Evolutionary conservation across 2,329 filamentous ascomycete genomes (phyloP), one percentile per base, ranked within the genome.

Genomic region (Tolypocladium guangdongense): DNA sequence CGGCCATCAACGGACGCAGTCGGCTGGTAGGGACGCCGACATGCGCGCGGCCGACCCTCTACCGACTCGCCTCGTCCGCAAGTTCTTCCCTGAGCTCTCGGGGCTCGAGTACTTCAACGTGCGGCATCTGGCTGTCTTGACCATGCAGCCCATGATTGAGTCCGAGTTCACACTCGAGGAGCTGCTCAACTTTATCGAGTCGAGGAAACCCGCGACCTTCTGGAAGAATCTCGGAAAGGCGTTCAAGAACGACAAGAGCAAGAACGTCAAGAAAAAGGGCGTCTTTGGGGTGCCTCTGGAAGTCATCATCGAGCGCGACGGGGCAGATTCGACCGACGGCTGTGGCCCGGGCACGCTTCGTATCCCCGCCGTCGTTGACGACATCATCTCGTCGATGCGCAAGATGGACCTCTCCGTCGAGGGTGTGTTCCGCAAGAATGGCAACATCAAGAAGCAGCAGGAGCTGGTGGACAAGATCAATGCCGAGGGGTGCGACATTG

Each of bases 341-440:
- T 89, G 99, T 56, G 93, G 93, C 0, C 91, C 93, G 12, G 92
- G 91, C 20, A 87, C 90, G 16, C 77, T 99, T 54, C 87, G 90
- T 52, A 89, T 99, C 43, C 93, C 93, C 3, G 88, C 90, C n/a
- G 78, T 99, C 51, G 81, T 99, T n/a, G 92, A 97, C 64, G 92
- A 96, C 66, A 85, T 92, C 49, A 86, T 99, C 38, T 87, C 88
- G 4, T 90, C 91, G 14, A 96, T 99, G 89, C 85, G 91, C 62
- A 93, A 92, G 70, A 97, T 99, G 90, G 93, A 99, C 68, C 90
- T 99, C 74, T 97, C 92, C 2, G 90, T 99, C 1, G 93, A 99
- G 70, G 93, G 93, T 63, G 91, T 99, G 24, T 99, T 99, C 81
- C 85, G 93, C 62, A 99, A 99, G 78, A 99, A 97, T 64, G 93